Conservation (phyloP, 192 early-diverging fungal genomes). For the Coemansia javaensis region DNA sequence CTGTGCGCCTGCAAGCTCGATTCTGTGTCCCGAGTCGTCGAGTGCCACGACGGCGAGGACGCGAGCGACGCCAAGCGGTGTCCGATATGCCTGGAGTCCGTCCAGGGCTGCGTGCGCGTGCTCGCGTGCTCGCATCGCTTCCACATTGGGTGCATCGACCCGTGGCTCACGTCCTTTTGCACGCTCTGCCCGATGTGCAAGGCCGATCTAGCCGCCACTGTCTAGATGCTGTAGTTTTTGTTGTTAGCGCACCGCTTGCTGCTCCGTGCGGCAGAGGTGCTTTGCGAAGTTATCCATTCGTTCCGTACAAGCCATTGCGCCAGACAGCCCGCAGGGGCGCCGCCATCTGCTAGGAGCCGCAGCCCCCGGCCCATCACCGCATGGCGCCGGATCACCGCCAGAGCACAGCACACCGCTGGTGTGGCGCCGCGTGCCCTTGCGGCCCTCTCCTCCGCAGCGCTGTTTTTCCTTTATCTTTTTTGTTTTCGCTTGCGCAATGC, state of each 20-base stretch:
- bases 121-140: conserved; percentile 38
- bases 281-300: too few relatives aligned
- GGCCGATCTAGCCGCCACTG: conserved; percentile 1
- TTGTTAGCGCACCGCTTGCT: too few relatives aligned
- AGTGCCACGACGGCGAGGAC: background rate
- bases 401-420: too few relatives aligned
- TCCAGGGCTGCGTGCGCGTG: conserved; percentile 8
- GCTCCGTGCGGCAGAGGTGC: too few relatives aligned
- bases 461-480: background rate
- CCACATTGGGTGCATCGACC: conserved; percentile 42
- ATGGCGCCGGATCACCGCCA: too few relatives aligned
- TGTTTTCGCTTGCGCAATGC: conserved; percentile 2
- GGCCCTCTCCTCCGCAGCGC: too few relatives aligned
- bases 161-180: conserved; percentile 38
- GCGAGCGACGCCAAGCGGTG: conserved; percentile 6
- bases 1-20: conserved; percentile 3
- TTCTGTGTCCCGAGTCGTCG: conserved; percentile 11
- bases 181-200: conserved; percentile 42
- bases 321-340: too few relatives aligned
- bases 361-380: too few relatives aligned
- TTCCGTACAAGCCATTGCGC: too few relatives aligned
- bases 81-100: conserved; percentile 28
- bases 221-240: background rate
- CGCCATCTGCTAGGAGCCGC: too few relatives aligned
- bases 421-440: too few relatives aligned